Percentiles rank a stretch among this genome's conserved stretches.
These are phyloP conservation scores for Cucurbita argyrosperma DNA, from an alignment of 306 rosid genomes.

Conservation along the genomic window DNA sequence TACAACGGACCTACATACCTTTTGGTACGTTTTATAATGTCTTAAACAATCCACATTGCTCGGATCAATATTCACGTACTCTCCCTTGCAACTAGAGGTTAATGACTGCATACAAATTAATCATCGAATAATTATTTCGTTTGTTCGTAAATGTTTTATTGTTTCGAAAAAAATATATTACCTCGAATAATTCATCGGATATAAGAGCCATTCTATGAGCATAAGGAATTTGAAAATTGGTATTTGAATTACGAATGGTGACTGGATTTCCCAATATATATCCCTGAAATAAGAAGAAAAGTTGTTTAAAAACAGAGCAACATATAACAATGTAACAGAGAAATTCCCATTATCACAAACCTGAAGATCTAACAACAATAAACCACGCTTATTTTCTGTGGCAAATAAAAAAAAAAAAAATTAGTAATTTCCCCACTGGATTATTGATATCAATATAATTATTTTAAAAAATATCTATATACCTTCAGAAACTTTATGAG, in stretches of 20 bases:
- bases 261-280: conserved; percentile 37
- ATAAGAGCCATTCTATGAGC: conserved; percentile 58
- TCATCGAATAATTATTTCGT: not conserved
- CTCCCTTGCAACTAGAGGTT: conserved; percentile 30
- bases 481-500: conserved; percentile 43
- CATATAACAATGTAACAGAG: no score
- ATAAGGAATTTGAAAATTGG: conserved; percentile 14
- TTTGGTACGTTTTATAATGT: conserved; percentile 10
- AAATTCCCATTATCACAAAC: conserved; percentile 6
- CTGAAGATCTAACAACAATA: conserved; percentile 40
- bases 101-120: conserved; percentile 6
- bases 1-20: not conserved
- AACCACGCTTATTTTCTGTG: conserved; percentile 35
- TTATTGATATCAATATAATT: no score
- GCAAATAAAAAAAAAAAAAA: no score
- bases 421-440: no score
- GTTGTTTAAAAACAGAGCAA: not conserved
- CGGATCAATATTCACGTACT: conserved; percentile 18
- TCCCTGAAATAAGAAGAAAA: conserved; percentile 23
- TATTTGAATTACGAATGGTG: not conserved
- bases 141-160: not conserved
- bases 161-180: not conserved
- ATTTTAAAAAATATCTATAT: not conserved
- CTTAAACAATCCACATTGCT: conserved; percentile 19
- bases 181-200: conserved; percentile 45